phyloP scores from a whole-genome alignment of 768 basidiomycete species.

The Amanita pseudoporphyria region DNA sequence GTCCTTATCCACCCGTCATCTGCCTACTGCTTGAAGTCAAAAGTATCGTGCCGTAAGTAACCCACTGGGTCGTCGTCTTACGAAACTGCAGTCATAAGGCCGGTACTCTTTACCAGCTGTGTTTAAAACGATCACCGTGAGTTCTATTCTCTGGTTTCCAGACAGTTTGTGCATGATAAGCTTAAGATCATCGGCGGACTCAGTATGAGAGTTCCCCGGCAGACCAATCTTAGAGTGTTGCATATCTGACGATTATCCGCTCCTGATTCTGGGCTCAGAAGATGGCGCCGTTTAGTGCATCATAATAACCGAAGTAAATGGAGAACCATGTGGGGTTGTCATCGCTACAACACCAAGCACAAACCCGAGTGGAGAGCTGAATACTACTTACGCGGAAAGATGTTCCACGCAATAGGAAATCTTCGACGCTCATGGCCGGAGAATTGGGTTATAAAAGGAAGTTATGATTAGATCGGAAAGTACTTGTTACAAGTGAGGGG shows the following conservation, averaged over 20 bases:
- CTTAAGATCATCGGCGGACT: background rate
- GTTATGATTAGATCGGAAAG: too few species aligned
- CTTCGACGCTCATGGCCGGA: too few species aligned
- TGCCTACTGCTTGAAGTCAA: background rate
- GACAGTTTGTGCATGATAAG: slow-evolving; percentile 8
- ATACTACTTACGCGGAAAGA: too few species aligned
- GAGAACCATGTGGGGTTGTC: too few species aligned
- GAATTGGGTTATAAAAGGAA: too few species aligned
- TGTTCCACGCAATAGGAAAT: too few species aligned
- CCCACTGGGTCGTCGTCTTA: slow-evolving; percentile 1
- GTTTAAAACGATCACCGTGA: background rate
- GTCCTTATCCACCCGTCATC: background rate
- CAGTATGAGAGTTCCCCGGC: background rate
- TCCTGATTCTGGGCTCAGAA: background rate
- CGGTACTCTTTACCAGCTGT: background rate
- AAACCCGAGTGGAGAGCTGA: too few species aligned
- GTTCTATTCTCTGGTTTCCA: slow-evolving; percentile 1
- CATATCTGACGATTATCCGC: background rate
- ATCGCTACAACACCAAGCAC: too few species aligned
- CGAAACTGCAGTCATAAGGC: background rate
- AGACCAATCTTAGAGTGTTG: background rate
- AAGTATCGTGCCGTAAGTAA: slow-evolving; percentile 5
- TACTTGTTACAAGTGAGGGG: too few species aligned
- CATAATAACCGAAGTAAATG: too few species aligned
- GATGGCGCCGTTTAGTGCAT: background rate